Conservation (phyloP, 2,329 filamentous ascomycete species). For the Cladosporium sp. region DNA sequence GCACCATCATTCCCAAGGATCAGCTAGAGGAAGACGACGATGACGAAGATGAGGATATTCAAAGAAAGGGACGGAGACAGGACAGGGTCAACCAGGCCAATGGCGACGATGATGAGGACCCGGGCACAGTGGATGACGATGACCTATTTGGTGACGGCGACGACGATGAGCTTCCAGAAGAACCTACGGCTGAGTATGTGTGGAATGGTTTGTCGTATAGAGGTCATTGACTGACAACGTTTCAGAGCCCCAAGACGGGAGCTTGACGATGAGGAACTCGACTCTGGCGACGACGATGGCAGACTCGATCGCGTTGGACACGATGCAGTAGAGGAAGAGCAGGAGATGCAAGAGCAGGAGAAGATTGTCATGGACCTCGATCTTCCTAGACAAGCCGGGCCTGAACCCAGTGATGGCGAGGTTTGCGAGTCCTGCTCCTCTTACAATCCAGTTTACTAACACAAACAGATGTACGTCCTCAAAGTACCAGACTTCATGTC, state of each 20-base stretch:
- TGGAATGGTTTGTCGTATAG: neutral
- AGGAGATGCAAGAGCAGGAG: conserved; percentile 48
- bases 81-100: conserved; percentile 24
- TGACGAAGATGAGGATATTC: conserved; percentile 32
- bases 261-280: conserved; percentile 64
- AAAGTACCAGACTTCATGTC: conserved; percentile 73
- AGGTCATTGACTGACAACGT: conserved; percentile 3
- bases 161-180: conserved; percentile 30
- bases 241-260: conserved; percentile 41
- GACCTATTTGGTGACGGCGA: conserved; percentile 48
- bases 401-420: conserved; percentile 70
- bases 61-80: conserved; percentile 24
- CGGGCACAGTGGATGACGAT: conserved; percentile 43
- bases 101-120: conserved; percentile 25
- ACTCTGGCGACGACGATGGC: conserved; percentile 64
- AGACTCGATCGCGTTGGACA: conserved; percentile 63
- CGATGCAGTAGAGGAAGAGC: conserved; percentile 52
- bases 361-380: conserved; percentile 64
- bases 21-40: conserved; percentile 17
- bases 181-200: conserved; percentile 20
- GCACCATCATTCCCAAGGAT: conserved; percentile 34
- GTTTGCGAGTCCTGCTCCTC: conserved; percentile 47
- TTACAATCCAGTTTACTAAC: conserved; percentile 17
- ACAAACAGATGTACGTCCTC: conserved; percentile 64
- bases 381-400: conserved; percentile 68